Evolutionary conservation across 1,284 basidiomycete genomes (phyloP), one percentile per base, ranked within the genome.

Genomic region (Rhizoctonia solani): DNA sequence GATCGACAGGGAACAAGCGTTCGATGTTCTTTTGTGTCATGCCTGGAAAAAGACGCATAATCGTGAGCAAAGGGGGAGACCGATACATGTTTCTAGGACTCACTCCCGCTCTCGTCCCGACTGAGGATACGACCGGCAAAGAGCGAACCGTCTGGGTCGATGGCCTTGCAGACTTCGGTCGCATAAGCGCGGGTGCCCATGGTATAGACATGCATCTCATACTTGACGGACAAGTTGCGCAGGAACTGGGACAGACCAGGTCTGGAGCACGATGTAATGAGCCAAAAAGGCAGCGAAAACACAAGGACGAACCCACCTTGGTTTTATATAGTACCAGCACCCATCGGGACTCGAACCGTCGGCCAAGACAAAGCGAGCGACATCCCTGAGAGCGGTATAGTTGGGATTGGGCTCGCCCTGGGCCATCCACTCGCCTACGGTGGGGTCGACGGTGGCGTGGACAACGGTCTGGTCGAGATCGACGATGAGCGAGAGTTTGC

Each of bases 141-240:
- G 70, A 92, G 82, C 75, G 83, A 87, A 14, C 88, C 88, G 65
- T 90, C 87, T 9, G 95, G 93, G 79, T 99, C 96, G 75, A 99
- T 92, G 41, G 94, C 88, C 66, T 88, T 86, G 79, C 95, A 98
- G 16, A 98, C 95, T 76, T 95, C 87, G 77, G 95, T 92, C 44
- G 96, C 96, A 77, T 99, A 99, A 49, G 94, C 90, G 47, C 96
- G 86, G 19, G 96, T 98, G 65, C 96, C 96, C 95, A 99, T 99
- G 27, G 96, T 99, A 79, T 99, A 99, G 55, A 99, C 95, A 77
- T 99, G 96, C 91, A 99, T 93, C 79, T 99, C 94, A 78, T 97
- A 99, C 74, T 90, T 88, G 66, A 82, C 78, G 49, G 90, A 85
- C 71, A 92, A 83, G 50, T 83, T 80, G 69, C 81, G 77, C 56